Evolutionary conservation across 306 rosid genomes (phyloP).

Genomic region (Dalbergia cochinchinensis): DNA sequence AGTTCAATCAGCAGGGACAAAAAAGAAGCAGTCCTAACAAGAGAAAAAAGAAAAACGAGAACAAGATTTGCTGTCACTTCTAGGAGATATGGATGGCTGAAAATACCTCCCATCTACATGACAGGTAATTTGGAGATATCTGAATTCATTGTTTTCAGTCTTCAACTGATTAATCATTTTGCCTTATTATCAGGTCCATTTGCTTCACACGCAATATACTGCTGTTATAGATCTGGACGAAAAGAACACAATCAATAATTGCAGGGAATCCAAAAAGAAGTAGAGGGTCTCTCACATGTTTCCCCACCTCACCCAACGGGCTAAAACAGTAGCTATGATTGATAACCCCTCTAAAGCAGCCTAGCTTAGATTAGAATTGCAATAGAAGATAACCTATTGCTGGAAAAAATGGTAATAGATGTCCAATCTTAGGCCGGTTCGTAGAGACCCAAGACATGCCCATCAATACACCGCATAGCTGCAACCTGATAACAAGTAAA

Average conservation of each 20-base stretch:
- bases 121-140: conserved; percentile 54
- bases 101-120: conserved; percentile 66
- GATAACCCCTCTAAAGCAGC: conserved; percentile 19
- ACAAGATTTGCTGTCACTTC: conserved; percentile 61
- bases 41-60: conserved; percentile 49
- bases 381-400: conserved; percentile 21
- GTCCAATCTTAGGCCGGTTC: conserved; percentile 62
- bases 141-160: conserved; percentile 29
- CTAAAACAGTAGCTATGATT: conserved; percentile 45
- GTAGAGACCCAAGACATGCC: conserved; percentile 82
- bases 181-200: conserved; percentile 58
- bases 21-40: conserved; percentile 36
- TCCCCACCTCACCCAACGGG: conserved; percentile 46
- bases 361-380: conserved; percentile 24
- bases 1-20: conserved; percentile 41
- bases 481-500: conserved; percentile 68
- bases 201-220: conserved; percentile 63
- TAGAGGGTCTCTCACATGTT: conserved; percentile 51
- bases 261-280: conserved; percentile 58
- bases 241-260: conserved; percentile 63
- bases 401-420: conserved; percentile 19
- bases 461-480: conserved; percentile 74
- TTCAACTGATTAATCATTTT: conserved; percentile 17
- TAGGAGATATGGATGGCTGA: conserved; percentile 59
- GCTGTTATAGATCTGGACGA: conserved; percentile 63